Evolutionary conservation across 768 basidiomycete genomes (phyloP).

Genomic region (Pleurotus sapidus): DNA sequence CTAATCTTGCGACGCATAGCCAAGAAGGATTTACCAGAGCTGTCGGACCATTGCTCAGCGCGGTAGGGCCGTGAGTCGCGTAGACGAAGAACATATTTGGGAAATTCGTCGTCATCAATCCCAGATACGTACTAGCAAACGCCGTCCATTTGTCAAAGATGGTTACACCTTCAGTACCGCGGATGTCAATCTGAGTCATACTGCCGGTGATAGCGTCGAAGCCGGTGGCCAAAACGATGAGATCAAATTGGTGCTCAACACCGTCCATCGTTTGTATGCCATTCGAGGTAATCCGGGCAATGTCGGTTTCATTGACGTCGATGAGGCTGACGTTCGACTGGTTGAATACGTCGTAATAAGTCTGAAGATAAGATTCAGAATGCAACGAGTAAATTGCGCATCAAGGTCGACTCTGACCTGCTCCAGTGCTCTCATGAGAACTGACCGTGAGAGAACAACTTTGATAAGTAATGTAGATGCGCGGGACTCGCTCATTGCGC

Average conservation of each 20-base stretch:
- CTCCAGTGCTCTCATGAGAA: too few species aligned
- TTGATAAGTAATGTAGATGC: too few species aligned
- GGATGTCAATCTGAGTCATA: conserved; percentile 20
- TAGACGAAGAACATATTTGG: conserved; percentile 25
- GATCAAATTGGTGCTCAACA: conserved; percentile 17
- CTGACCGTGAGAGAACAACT: too few species aligned
- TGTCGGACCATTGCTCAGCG: conserved; percentile 22
- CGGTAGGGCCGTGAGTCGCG: conserved; percentile 23
- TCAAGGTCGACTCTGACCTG: background rate
- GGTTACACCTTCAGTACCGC: conserved; percentile 14
- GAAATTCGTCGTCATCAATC: conserved; percentile 16
- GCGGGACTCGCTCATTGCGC: too few species aligned
- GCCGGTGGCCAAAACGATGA: conserved; percentile 21
- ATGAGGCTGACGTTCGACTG: conserved; percentile 20
- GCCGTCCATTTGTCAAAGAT: conserved; percentile 21
- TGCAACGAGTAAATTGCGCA: background rate
- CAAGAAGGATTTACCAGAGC: too few species aligned
- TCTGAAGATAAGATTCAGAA: background rate
- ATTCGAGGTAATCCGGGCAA: conserved; percentile 15
- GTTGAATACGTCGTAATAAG: conserved; percentile 22
- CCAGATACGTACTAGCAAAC: conserved; percentile 19
- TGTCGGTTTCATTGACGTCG: conserved; percentile 17
- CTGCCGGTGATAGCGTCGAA: conserved; percentile 22
- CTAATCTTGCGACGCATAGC: too few species aligned
- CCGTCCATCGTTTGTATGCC: conserved; percentile 19